Percentiles rank a stretch among this genome's conserved stretches.
These are phyloP conservation scores for Punctularia strigosozonata DNA, from an alignment of 768 basidiomycete species.

Conservation along the genomic window DNA sequence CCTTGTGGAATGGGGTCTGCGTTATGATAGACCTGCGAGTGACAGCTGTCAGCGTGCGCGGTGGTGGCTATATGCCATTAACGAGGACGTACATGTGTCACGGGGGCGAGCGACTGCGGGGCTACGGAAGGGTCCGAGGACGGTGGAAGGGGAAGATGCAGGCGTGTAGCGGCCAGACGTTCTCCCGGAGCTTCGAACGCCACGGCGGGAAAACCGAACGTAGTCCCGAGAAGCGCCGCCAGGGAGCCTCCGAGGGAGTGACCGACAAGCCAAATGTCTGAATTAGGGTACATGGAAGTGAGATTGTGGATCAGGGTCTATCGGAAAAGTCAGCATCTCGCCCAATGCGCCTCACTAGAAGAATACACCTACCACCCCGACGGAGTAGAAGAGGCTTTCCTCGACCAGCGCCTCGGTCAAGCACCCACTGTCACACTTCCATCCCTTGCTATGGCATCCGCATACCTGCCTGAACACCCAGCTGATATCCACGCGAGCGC, in stretches of 20 bases:
- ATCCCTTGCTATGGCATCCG: constrained; percentile 64
- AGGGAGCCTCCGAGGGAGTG: constrained; percentile 55
- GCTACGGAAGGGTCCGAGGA: constrained; percentile 1
- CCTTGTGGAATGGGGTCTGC: constrained; percentile 64
- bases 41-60: constrained; percentile 21
- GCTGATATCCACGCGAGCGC: constrained; percentile 77
- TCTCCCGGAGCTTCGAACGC: constrained; percentile 60
- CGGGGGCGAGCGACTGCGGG: constrained; percentile 13
- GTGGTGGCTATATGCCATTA: constrained; percentile 2
- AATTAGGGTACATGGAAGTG: constrained; percentile 40
- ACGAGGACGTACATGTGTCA: constrained; percentile 19
- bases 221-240: constrained; percentile 49
- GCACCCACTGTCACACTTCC: constrained; percentile 72
- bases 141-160: constrained; percentile 53
- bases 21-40: constrained; percentile 58
- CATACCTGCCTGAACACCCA: constrained; percentile 85
- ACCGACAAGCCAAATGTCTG: constrained; percentile 51
- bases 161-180: constrained; percentile 43
- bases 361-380: constrained; percentile 57
- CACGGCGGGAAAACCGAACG: constrained; percentile 54
- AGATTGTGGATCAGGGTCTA: constrained; percentile 50
- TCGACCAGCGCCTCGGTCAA: constrained; percentile 73
- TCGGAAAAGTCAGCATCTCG: background rate
- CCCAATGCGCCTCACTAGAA: background rate
- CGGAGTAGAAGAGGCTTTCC: constrained; percentile 87